Conservation (phyloP, 1,284 basidiomycete genomes). For the Athelia sp. region DNA sequence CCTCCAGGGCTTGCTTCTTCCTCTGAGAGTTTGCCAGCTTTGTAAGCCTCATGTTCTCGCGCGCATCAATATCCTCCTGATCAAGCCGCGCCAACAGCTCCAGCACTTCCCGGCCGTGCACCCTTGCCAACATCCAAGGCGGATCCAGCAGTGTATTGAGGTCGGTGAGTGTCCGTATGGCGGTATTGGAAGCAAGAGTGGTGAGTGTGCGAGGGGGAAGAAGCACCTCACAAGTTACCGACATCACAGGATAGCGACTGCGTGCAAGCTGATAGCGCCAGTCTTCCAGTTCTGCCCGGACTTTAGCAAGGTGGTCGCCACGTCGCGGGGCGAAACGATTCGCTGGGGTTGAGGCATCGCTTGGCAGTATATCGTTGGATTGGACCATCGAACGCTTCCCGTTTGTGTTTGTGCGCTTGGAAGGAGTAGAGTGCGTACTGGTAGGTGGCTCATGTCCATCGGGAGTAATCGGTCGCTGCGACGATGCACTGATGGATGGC, state of each 20-base stretch:
- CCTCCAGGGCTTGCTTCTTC: neutral
- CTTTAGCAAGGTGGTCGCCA: neutral
- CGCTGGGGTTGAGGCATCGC: too few species aligned
- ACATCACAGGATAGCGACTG: neutral
- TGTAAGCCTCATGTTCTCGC: neutral
- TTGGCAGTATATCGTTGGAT: neutral
- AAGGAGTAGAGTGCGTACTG: neutral
- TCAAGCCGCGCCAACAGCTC: neutral
- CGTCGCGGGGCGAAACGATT: neutral
- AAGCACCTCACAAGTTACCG: conserved; percentile 2
- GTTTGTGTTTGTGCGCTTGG: neutral
- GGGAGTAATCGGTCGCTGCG: neutral
- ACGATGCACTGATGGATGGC: too few species aligned
- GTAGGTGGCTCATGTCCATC: neutral
- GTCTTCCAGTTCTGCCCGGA: neutral
- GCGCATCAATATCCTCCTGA: neutral
- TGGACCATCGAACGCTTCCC: neutral
- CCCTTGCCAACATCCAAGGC: conserved; percentile 4
- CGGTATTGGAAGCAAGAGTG: conserved; percentile 5
- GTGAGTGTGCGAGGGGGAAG: conserved; percentile 6
- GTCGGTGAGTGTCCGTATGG: conserved; percentile 3
- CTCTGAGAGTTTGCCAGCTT: neutral
- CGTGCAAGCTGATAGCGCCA: neutral
- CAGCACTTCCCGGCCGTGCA: conserved; percentile 6
- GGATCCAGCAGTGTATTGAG: neutral